Evolutionary conservation across 2,329 filamentous ascomycete genomes (phyloP), one percentile per base, ranked within the genome.

Genomic region (Chrysoporthe deuterocubensis): DNA sequence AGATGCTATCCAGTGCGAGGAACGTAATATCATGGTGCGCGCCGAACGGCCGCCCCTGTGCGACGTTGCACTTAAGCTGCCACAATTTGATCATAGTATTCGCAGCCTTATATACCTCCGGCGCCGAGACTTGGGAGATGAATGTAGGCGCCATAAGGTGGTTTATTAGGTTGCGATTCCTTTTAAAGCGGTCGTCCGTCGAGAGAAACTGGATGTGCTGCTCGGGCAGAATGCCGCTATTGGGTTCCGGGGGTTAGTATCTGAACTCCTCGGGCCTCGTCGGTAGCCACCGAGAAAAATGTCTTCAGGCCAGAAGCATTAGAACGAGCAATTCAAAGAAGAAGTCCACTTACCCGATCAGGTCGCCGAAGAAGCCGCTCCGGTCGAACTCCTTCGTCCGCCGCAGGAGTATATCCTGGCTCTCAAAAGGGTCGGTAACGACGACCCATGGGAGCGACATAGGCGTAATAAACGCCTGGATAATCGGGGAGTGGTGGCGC

Each of bases 381-480:
- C 67, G 64, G 46, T 69, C 67, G 21, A 69, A 67, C 52, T 74
- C 72, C 57, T 68, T 70, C 18, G 69, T 69, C 44, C 72, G 72
- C 1, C 73, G 69, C 5, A 71, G 13, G 1, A 74, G 13, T 14
- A 74, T 69, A 34, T 74, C 72, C 44, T 73, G 68, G 44, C 71
- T 70, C 32, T 74, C 70, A 9, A 64, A 43, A 1, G 70, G 71
- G 44, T 73, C 73, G 0, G 73, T 71, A 1, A 74, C 32, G 4
- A 72, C 58, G 9, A 74, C 62, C 66, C 46, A 62, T 1, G 62
- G 66, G 1, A 34, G 48, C 1, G 71, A 70, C 18, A 83, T 76
- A 0, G 84, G 83, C 7, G 75, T 74, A 64, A 84, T 72, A 72
- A 85, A 86, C 6, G 82, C 74, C 71, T 87, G 85, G 6, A 80